phyloP scores from a whole-genome alignment of 1,139 yeast species.

The Sugiyamaella pinicola region DNA sequence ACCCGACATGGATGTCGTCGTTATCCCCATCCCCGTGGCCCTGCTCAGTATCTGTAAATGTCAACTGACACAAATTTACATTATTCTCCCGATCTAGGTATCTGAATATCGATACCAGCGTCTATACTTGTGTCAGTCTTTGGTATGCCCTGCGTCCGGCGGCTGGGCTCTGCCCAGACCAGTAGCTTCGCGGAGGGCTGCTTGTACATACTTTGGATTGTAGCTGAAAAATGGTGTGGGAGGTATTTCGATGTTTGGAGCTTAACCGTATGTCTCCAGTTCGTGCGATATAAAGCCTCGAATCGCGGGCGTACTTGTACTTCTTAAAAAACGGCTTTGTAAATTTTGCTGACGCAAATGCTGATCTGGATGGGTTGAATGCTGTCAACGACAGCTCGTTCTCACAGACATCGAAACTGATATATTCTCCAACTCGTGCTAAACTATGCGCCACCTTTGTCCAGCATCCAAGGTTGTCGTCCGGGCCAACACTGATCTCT shows the following conservation, averaged over 20 bases:
- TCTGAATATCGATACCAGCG: slow-evolving; percentile 29
- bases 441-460: slow-evolving; percentile 25
- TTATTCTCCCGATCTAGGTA: slow-evolving; percentile 30
- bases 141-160: no score
- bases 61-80: slow-evolving; percentile 24
- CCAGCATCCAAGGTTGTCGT: slow-evolving; percentile 23
- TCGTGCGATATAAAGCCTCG: not conserved
- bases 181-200: not conserved
- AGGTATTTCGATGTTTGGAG: slow-evolving; percentile 2
- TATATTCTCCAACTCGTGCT: slow-evolving; percentile 28
- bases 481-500: slow-evolving; percentile 5
- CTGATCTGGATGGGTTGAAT: slow-evolving; percentile 29
- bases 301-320: slow-evolving; percentile 14
- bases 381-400: slow-evolving; percentile 23
- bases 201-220: slow-evolving; percentile 25
- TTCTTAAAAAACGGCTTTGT: slow-evolving; percentile 24
- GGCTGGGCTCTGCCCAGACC: no score
- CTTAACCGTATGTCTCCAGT: not conserved
- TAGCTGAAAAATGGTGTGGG: slow-evolving; percentile 29
- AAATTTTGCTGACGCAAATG: slow-evolving; percentile 25
- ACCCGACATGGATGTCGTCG: slow-evolving; percentile 3
- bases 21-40: slow-evolving; percentile 17
- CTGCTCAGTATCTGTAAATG: slow-evolving; percentile 18
- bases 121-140: slow-evolving; percentile 6
- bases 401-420: slow-evolving; percentile 25